Percentiles rank a stretch among this genome's conserved stretches.
Conservation (phyloP, 2,329 filamentous ascomycete species). For the Microsporum ferrugineum region DNA sequence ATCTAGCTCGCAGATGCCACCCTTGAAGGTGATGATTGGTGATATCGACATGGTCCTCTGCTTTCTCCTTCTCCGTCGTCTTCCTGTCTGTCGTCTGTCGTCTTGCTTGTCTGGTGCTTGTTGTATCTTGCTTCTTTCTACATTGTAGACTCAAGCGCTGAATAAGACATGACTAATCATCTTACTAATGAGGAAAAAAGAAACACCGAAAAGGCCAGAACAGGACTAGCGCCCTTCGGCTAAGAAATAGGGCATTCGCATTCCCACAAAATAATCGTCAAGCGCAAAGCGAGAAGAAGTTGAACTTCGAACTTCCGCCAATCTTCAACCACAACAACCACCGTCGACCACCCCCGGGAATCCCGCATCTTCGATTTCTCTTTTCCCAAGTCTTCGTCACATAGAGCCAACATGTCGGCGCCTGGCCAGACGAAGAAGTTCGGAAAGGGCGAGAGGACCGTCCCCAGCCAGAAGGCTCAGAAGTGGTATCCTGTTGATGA, state of each 20-base stretch:
- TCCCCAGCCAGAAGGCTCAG: conserved; percentile 82
- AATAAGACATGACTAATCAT: background rate
- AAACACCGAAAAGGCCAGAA: conserved; percentile 15
- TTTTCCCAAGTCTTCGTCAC: conserved; percentile 30
- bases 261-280: conserved; percentile 35
- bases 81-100: background rate
- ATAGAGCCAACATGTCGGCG: conserved; percentile 45
- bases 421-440: conserved; percentile 69
- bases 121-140: background rate
- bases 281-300: conserved; percentile 17
- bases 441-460: conserved; percentile 87
- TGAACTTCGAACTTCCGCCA: conserved; percentile 14
- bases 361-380: conserved; percentile 17
- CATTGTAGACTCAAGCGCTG: background rate
- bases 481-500: conserved; percentile 99
- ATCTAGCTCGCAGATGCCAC: conserved; percentile 74
- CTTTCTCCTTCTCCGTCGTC: background rate
- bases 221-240: conserved; percentile 30
- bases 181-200: background rate
- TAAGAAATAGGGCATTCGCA: conserved; percentile 31
- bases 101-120: background rate
- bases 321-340: conserved; percentile 30
- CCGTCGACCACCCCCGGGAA: conserved; percentile 32
- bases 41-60: conserved; percentile 57
- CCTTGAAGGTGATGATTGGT: conserved; percentile 93